Percentiles rank a stretch among this genome's conserved stretches.
Evolutionary conservation across 768 basidiomycete genomes (phyloP).

Genomic region (Rhizopogon vesiculosus): DNA sequence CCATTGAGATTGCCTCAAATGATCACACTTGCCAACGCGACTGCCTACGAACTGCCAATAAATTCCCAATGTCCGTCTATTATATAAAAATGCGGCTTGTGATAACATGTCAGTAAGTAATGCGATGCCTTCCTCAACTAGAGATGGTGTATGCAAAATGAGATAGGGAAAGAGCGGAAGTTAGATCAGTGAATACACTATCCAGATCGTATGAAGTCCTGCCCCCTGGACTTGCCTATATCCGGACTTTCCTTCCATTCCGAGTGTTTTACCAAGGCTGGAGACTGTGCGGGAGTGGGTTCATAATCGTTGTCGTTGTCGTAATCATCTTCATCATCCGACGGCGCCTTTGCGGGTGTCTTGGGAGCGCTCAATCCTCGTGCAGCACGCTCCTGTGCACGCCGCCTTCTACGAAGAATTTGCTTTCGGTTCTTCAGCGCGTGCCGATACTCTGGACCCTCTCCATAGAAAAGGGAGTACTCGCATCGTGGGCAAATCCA

Average conservation of each 20-base stretch:
- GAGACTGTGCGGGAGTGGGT: slow-evolving; percentile 2
- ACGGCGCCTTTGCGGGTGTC: slow-evolving; percentile 11
- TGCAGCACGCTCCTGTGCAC: slow-evolving; percentile 67
- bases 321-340: slow-evolving; percentile 20
- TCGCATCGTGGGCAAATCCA: slow-evolving; percentile 97
- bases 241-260: slow-evolving; percentile 17
- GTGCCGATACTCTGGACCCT: slow-evolving; percentile 57
- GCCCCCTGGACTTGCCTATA: slow-evolving; percentile 10
- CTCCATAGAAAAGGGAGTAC: slow-evolving; percentile 89
- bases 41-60: slow-evolving; percentile 12
- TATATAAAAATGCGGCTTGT: slow-evolving; percentile 26
- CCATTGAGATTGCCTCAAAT: slow-evolving; percentile 20
- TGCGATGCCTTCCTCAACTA: slow-evolving; percentile 19
- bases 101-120: slow-evolving; percentile 16
- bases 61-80: slow-evolving; percentile 31
- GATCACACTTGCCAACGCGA: slow-evolving; percentile 11
- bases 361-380: slow-evolving; percentile 23
- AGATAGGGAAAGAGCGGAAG: slow-evolving; percentile 5
- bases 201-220: slow-evolving; percentile 17
- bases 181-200: slow-evolving; percentile 10
- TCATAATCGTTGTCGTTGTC: slow-evolving; percentile 15
- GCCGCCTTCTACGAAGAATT: slow-evolving; percentile 63
- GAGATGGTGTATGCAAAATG: slow-evolving; percentile 8
- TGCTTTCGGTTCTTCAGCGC: slow-evolving; percentile 73
- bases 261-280: slow-evolving; percentile 3